Percentiles rank a stretch among this genome's conserved stretches.
Evolutionary conservation across 176 grass and related monocot genomes (phyloP).

Genomic region (Elymus sibiricus): DNA sequence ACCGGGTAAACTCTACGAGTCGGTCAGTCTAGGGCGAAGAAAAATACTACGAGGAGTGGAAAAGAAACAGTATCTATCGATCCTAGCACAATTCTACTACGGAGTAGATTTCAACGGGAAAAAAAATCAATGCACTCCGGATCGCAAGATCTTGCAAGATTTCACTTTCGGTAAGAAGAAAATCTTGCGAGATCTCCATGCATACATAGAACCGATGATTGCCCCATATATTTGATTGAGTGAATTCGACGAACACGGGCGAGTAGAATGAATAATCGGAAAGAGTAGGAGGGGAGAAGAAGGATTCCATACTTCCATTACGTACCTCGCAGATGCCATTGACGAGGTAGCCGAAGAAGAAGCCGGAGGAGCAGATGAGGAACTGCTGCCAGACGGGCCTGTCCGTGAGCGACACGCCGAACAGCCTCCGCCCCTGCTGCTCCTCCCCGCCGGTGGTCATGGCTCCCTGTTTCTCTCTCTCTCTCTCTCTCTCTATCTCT

Average conservation of each 20-base stretch:
- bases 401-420: constrained; percentile 67
- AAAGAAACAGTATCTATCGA: not conserved
- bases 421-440: constrained; percentile 63
- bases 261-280: no score
- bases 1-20: not conserved
- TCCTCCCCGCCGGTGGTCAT: constrained; percentile 47
- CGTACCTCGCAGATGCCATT: constrained; percentile 95
- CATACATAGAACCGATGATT: no score
- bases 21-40: not conserved
- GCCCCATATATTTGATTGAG: no score
- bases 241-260: not conserved
- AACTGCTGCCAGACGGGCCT: constrained; percentile 88
- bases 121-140: no score
- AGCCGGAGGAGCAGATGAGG: constrained; percentile 79
- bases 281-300: not conserved
- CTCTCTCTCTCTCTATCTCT: not conserved
- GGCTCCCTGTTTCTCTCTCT: not conserved
- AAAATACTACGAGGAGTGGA: not conserved
- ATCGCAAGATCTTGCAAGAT: no score
- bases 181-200: not conserved
- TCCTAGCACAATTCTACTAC: no score
- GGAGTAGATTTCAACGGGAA: not conserved
- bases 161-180: no score
- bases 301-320: no score
- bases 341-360: constrained; percentile 95